Evolutionary conservation across 805 yeast genomes (phyloP), one percentile per base, ranked within the genome.

Genomic region (Candida incommunis): DNA sequence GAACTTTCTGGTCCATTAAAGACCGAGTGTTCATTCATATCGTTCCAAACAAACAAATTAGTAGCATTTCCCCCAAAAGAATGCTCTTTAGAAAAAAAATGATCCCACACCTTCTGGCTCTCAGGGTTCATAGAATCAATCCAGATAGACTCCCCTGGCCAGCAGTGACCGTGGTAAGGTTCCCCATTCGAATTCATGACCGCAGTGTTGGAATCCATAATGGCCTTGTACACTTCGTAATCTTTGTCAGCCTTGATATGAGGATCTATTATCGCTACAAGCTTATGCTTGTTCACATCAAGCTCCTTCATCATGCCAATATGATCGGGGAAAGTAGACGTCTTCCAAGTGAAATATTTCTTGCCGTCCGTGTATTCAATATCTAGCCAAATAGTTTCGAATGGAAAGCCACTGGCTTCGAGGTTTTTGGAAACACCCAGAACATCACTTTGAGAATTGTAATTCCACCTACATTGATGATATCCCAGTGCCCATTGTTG

Each of bases 121-220:
- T 62, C 55, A 0, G 88, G 85, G 56, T 79, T 75, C 46, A 88
- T 62, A 0, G 95, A 71, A 54, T 92, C 98, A 46, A 92, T 76
- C 97, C 97, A 92, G 4, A 86, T 69, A 0, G 95, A 82, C 52
- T 84, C 86, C 1, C 97, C 98, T 1, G 98, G 96, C 98, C 98
- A 92, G 62, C 97, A 92, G 60, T 86, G 94, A 2, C 96, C 97
- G 43, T 75, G 69, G 59, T 69, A 88, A 2, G 75, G 63, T 16
- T 23, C 34, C 22, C 76, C 79, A 1, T 60, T 51, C 20, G 62
- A 60, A 42, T 74, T 65, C 49, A 66, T 60, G 20, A 86, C 68
- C 0, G 74, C 76, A 5, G 75, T 56, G 3, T 63, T 56, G 5
- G 69, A 55, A 13, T 66, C 52, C 4, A 59, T 62, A 22, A 85